These are phyloP conservation scores for Alternaria metachromatica DNA, from an alignment of 2,329 filamentous ascomycete genomes.

Conservation along the genomic window DNA sequence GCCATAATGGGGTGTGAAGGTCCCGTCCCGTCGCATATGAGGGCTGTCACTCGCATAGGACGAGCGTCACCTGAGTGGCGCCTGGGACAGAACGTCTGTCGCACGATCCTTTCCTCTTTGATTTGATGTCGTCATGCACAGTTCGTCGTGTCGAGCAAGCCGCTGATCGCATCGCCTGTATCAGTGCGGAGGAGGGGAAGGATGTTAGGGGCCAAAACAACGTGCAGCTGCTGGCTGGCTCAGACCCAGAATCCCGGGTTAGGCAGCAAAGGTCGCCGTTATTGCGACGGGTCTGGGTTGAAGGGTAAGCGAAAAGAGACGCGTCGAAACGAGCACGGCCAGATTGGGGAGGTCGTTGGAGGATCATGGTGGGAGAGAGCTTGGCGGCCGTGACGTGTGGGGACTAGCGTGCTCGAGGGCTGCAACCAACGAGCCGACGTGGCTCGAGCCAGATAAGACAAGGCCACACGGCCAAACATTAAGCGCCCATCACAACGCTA, in stretches of 20 bases:
- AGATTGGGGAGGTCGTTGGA: conserved; percentile 15
- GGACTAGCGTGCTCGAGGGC: conserved; percentile 15
- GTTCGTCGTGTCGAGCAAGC: neutral
- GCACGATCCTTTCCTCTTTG: neutral
- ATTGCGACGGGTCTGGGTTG: conserved; percentile 8
- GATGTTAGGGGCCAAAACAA: conserved; percentile 7
- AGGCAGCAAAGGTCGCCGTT: conserved; percentile 19
- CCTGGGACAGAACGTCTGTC: neutral
- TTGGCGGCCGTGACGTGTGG: conserved; percentile 14
- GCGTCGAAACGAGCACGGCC: conserved; percentile 13
- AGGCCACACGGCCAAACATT: conserved; percentile 24
- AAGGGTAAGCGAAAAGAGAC: conserved; percentile 16
- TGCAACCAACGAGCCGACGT: conserved; percentile 19
- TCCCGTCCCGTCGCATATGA: conserved; percentile 6
- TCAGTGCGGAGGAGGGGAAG: conserved; percentile 5
- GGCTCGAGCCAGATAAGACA: conserved; percentile 26
- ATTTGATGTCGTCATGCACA: neutral
- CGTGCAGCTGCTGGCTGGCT: conserved; percentile 10
- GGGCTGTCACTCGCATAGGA: conserved; percentile 20
- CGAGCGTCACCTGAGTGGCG: conserved; percentile 23
- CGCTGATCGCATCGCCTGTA: conserved; percentile 6
- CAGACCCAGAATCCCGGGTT: conserved; percentile 17
- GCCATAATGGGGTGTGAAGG: neutral
- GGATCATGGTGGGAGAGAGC: conserved; percentile 2
- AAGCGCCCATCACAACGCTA: conserved; percentile 29